phyloP scores from a whole-genome alignment of 805 yeast species.

The Ogataea ramenticola region DNA sequence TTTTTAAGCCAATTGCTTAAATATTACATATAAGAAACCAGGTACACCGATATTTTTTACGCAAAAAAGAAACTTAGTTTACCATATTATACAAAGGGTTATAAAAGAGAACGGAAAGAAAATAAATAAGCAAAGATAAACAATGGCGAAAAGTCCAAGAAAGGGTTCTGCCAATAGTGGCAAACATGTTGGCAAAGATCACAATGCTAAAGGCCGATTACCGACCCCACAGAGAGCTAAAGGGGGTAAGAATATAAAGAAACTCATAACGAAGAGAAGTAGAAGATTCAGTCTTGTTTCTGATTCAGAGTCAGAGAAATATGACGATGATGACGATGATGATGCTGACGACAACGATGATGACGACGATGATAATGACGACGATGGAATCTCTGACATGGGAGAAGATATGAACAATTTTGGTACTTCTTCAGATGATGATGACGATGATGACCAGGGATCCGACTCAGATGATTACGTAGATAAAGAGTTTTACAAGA shows the following conservation, averaged over 20 bases:
- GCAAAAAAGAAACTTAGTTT: neutral
- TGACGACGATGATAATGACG: neutral
- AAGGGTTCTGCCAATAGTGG: slow-evolving; percentile 13
- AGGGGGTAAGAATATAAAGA: slow-evolving; percentile 20
- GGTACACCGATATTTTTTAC: neutral
- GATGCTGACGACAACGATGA: slow-evolving; percentile 10
- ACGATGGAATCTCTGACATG: slow-evolving; percentile 2
- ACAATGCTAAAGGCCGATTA: slow-evolving; percentile 1
- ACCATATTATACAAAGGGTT: neutral
- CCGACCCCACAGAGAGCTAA: slow-evolving; percentile 19
- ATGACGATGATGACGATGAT: slow-evolving; percentile 2
- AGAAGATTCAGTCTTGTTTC: slow-evolving; percentile 22
- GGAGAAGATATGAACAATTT: slow-evolving; percentile 8
- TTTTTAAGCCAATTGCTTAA: neutral
- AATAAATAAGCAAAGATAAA: neutral
- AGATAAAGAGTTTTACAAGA: slow-evolving; percentile 20
- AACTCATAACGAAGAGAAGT: slow-evolving; percentile 5
- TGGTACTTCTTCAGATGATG: slow-evolving; percentile 10
- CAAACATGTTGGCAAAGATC: slow-evolving; percentile 7
- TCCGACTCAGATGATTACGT: slow-evolving; percentile 18
- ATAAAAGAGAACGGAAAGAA: neutral
- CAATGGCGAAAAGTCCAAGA: slow-evolving; percentile 25
- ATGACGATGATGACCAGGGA: slow-evolving; percentile 21
- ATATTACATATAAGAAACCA: neutral
- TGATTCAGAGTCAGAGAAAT: slow-evolving; percentile 1